Base-by-base conservation (phyloP, 1,139 yeast species). In the Hemisphaericaspora xylofermentans region DNA sequence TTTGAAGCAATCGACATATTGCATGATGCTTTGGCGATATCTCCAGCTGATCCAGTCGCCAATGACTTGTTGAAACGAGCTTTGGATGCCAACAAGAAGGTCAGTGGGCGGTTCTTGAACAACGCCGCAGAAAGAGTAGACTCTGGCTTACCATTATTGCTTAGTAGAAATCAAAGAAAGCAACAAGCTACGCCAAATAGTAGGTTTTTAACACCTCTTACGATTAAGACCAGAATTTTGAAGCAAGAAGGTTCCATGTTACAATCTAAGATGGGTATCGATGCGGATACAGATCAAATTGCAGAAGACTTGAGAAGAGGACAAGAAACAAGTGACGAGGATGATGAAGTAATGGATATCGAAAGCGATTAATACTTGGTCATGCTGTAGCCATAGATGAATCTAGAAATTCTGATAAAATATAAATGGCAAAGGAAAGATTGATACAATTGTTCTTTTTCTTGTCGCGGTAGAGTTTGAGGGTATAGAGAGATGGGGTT, bases 1-100 rank as follows among this genome's bases (percentile, higher is more conserved):
- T 71, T 72, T 42, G 78, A 79, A 50, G 94, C 98, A 0, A 82
- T 91, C 30, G 87, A 84, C 46, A 71, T 76, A 31, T 68, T 93
- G 40, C 97, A 93, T 58, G 82, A 79, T 51, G 94, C 97, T 0
- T 68, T 94, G 37, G 87, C 95, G 0, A 67, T 91, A 5, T 64
- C 80, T 8, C 94, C 96, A 0, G 76, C 81, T 29, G 96, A 93
- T 56, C 85, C 94, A 0, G 84, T 91, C 18, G 95, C 97, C 0
- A 71, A 80, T 4, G 98, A 93, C 55, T 63, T 93, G 38, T 68
- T 93, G 43, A 80, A 79, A 47, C 76, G 95, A 48, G 97, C 98
- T 0, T 66, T 91, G 38, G 94, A 85, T 43, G 76, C 80, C 37
- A 86, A 85, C 55, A 64, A 74, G 28, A 49, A 58, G 44, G 48